Evolutionary conservation across 768 basidiomycete genomes (phyloP).

Genomic region (Termitomyces sp.): DNA sequence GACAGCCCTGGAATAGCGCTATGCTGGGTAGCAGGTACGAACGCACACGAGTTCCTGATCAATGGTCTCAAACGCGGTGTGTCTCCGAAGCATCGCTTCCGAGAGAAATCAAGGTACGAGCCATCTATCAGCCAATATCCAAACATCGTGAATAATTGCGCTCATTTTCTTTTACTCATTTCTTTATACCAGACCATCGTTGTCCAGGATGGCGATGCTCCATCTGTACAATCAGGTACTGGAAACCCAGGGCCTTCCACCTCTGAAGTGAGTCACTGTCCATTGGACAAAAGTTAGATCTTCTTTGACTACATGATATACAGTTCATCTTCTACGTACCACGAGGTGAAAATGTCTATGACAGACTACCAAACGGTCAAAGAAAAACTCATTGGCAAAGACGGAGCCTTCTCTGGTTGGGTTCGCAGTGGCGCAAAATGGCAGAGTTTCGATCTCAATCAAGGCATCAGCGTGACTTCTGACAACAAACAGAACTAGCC

Average conservation of each 20-base stretch:
- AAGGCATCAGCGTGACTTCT: background rate
- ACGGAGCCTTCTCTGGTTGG: conserved; percentile 63
- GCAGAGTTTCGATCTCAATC: conserved; percentile 45
- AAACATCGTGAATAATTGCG: background rate
- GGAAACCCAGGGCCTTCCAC: conserved; percentile 13
- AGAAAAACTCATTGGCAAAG: conserved; percentile 38
- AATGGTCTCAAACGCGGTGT: conserved; percentile 81
- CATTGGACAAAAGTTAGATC: background rate
- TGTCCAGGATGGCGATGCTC: conserved; percentile 56
- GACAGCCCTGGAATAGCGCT: conserved; percentile 47
- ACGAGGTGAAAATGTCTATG: conserved; percentile 39
- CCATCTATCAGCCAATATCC: background rate
- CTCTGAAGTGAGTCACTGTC: conserved; percentile 16
- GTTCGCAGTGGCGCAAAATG: conserved; percentile 49
- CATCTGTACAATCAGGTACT: conserved; percentile 37
- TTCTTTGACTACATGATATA: background rate
- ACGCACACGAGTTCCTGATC: conserved; percentile 63
- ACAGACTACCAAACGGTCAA: conserved; percentile 54
- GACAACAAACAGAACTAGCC: background rate
- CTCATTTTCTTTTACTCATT: background rate
- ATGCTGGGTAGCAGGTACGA: conserved; percentile 62
- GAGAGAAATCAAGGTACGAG: conserved; percentile 57
- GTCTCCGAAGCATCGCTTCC: conserved; percentile 65
- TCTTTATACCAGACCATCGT: conserved; percentile 39
- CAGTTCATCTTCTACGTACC: conserved; percentile 37